These are phyloP conservation scores for Thecamonas trahens DNA, from an alignment of 78 protist species.

Conservation along the genomic window DNA sequence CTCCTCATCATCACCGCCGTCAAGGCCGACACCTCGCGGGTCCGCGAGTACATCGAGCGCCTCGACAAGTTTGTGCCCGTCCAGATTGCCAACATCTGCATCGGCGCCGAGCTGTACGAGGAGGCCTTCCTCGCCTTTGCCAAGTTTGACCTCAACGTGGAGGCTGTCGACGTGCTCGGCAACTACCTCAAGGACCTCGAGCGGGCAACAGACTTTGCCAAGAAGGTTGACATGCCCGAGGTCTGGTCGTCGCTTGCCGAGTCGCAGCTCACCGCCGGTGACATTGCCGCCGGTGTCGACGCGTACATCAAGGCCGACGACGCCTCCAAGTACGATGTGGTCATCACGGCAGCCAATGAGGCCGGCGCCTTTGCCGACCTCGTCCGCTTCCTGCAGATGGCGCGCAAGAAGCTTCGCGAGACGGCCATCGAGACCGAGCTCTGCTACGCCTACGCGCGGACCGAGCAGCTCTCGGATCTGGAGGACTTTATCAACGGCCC, in stretches of 20 bases:
- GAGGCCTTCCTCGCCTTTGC: slow-evolving; percentile 97
- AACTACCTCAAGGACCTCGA: slow-evolving; percentile 67
- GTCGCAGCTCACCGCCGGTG: slow-evolving; percentile 81
- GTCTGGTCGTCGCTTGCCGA: slow-evolving; percentile 87
- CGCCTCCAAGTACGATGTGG: slow-evolving; percentile 41
- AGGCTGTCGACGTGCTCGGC: slow-evolving; percentile 91
- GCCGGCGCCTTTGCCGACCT: slow-evolving; percentile 58
- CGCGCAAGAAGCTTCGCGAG: slow-evolving; percentile 82
- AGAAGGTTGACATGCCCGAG: slow-evolving; percentile 70
- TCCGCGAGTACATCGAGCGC: slow-evolving; percentile 92
- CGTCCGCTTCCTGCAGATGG: slow-evolving; percentile 86
- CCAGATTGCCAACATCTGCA: slow-evolving; percentile 92
- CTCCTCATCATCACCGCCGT: slow-evolving; percentile 97
- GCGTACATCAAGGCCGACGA: slow-evolving; percentile 83
- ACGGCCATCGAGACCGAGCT: slow-evolving; percentile 91
- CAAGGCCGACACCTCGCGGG: slow-evolving; percentile 85
- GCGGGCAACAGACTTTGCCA: slow-evolving; percentile 96
- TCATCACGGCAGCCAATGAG: slow-evolving; percentile 55
- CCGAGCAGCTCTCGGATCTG: slow-evolving; percentile 87
- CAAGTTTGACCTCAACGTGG: slow-evolving; percentile 78
- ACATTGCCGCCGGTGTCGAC: slow-evolving; percentile 66
- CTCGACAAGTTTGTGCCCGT: slow-evolving; percentile 95
- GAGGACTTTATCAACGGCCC: slow-evolving; percentile 94
- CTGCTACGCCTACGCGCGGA: slow-evolving; percentile 87
- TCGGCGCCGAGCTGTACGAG: slow-evolving; percentile 80